phyloP scores from a whole-genome alignment of 2,329 filamentous ascomycete species.

The Fusarium oxysporum region DNA sequence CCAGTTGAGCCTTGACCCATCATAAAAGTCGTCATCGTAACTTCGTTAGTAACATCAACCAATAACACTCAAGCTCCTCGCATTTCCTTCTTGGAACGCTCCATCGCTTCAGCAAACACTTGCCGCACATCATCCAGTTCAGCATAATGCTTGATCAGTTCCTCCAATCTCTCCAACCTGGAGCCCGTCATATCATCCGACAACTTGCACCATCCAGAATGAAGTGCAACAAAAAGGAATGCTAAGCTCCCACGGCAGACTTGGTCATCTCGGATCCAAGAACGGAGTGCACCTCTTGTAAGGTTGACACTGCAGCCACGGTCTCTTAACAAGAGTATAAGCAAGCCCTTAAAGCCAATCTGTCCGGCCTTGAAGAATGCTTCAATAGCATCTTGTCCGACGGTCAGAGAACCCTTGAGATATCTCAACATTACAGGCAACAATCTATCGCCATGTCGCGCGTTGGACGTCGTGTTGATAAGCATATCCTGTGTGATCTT shows the following conservation, averaged over 20 bases:
- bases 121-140: conserved; percentile 26
- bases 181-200: conserved; percentile 10
- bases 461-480: conserved; percentile 24
- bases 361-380: conserved; percentile 24
- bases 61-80: conserved; percentile 1
- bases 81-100: conserved; percentile 28
- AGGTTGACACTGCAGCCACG: conserved; percentile 22
- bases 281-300: conserved; percentile 20
- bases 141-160: conserved; percentile 23
- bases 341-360: conserved; percentile 25
- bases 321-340: conserved; percentile 20
- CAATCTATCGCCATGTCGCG: conserved; percentile 21
- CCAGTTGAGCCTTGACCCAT: conserved; percentile 1
- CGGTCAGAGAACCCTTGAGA: conserved; percentile 3
- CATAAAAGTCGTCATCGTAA: conserved; percentile 27
- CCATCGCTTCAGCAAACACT: conserved; percentile 25
- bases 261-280: conserved; percentile 24
- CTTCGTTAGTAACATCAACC: conserved; percentile 14
- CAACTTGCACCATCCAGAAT: conserved; percentile 25
- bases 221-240: conserved; percentile 26
- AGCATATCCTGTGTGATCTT: conserved; percentile 31
- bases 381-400: conserved; percentile 22
- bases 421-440: conserved; percentile 26
- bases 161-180: conserved; percentile 16
- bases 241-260: conserved; percentile 22